Base-by-base conservation (phyloP, 2,329 filamentous ascomycete species). In the Aspergillus japonicus region DNA sequence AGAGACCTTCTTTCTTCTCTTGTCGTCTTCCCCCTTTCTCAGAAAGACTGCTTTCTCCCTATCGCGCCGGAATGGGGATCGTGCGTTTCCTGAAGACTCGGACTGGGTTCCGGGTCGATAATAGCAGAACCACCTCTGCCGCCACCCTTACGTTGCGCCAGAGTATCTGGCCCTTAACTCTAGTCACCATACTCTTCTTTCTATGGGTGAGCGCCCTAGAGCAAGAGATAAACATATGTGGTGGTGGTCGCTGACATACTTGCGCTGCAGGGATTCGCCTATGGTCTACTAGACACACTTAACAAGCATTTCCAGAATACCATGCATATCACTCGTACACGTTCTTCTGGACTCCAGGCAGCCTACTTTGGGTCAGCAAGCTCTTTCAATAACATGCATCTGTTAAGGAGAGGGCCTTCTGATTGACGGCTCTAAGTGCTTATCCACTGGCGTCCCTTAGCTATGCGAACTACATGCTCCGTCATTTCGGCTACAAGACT, bases 401-500 rank as follows among this genome's bases (percentile, higher is more conserved):
- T 5, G 21, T 47, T 11, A n/a, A n/a, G 8, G 21, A 26, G 16
- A 14, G 23, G n/a, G 19, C 10, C 10, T 29, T 29, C 14, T 24
- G 26, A 11, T 49, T 62, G 48, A 63, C 56, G 26, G 23, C n/a
- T 23, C 4, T 14, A 55, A 80, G 78, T 48, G 82, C 82, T 16
- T 84, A 84, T 66, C 82, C 82, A 60, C 78, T 85, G 52, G 82
- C 81, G 26, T 81, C 82, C 31, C 71, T 84, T 23, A 81, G 80
- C 24, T 82, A 82, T 63, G 81, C 82, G 52, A 81, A 81, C 50
- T 83, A 81, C 77, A 80, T 93, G 62, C 80, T 95, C 7, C 85
- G 90, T 21, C 83, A 85, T 59, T 90, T 89, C 54, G 91, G 91
- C 3, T 95, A 92, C 77, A 90, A 91, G 65, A 86, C 86, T 47